These are phyloP conservation scores for Colletotrichum chlorophyti DNA, from an alignment of 2,329 filamentous ascomycete genomes.

Conservation along the genomic window DNA sequence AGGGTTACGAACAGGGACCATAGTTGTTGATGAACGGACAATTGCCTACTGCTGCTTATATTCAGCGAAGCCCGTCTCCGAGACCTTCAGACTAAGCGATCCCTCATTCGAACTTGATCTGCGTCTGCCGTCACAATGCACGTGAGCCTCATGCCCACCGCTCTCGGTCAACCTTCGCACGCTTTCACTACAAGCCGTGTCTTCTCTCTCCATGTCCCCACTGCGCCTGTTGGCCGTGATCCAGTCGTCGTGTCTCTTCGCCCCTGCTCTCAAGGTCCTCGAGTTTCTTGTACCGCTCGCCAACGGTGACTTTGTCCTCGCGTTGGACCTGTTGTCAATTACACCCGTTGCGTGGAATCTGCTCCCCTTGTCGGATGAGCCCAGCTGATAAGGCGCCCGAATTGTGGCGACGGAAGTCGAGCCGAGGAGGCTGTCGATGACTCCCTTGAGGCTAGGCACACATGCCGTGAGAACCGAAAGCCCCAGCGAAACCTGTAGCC, in stretches of 20 bases:
- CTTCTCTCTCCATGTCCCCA: neutral
- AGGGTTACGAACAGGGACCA: too few relatives aligned
- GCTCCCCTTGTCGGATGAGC: neutral
- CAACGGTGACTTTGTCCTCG: neutral
- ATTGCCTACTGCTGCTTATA: too few relatives aligned
- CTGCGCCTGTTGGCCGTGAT: neutral
- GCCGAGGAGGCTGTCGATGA: conserved; percentile 6
- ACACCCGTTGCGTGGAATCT: neutral
- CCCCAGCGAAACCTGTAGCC: neutral
- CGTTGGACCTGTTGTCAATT: neutral
- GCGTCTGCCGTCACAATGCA: neutral
- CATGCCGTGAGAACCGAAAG: conserved; percentile 4
- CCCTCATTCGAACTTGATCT: neutral
- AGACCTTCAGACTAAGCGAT: neutral
- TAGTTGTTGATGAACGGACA: too few relatives aligned
- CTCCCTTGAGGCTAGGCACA: conserved; percentile 5
- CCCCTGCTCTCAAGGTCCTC: neutral
- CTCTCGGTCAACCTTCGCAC: neutral
- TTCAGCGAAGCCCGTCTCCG: neutral
- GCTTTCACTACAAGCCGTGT: neutral
- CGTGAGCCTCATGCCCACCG: neutral
- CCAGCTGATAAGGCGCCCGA: neutral
- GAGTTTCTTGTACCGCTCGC: neutral
- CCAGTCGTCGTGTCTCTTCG: neutral
- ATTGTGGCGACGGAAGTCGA: neutral